Evolutionary conservation across 345 rosid genomes (phyloP).

Genomic region (Arabidopsis thaliana): DNA sequence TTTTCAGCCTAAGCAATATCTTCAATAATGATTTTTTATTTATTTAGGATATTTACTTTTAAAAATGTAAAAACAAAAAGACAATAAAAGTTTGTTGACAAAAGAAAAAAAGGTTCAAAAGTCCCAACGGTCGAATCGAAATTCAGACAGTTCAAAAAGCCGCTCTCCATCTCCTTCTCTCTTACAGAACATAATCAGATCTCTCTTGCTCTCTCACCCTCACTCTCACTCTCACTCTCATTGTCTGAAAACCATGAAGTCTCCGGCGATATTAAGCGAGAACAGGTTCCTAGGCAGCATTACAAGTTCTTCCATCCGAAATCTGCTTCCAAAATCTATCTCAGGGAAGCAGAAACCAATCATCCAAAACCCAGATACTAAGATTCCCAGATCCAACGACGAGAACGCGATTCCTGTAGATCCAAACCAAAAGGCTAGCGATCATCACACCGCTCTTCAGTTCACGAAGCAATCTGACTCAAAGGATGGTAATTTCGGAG

Average conservation of each 20-base stretch:
- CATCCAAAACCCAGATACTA: conserved; percentile 20
- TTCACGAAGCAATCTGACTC: conserved; percentile 13
- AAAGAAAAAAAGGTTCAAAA: neutral
- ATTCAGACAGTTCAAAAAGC: conserved; percentile 22
- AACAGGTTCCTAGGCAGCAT: conserved; percentile 53
- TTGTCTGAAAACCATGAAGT: conserved; percentile 30
- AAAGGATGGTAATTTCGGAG: neutral
- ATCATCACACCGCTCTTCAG: neutral
- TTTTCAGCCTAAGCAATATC: neutral
- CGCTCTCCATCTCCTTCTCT: conserved; percentile 10
- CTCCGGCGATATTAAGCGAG: conserved; percentile 39
- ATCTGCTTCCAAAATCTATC: conserved; percentile 70
- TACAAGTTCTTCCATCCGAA: conserved; percentile 65
- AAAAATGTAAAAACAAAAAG: neutral
- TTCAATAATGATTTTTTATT: neutral
- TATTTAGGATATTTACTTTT: neutral
- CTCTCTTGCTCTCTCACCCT: conserved; percentile 15
- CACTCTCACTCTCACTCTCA: neutral
- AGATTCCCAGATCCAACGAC: conserved; percentile 45
- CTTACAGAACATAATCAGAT: conserved; percentile 8
- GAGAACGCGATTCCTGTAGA: conserved; percentile 72
- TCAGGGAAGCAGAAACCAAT: conserved; percentile 52
- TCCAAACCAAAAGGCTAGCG: conserved; percentile 48
- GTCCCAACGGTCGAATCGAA: conserved; percentile 36
- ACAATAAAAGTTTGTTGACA: neutral